Conservation (phyloP, 768 basidiomycete species). For the Mycena polygramma region DNA sequence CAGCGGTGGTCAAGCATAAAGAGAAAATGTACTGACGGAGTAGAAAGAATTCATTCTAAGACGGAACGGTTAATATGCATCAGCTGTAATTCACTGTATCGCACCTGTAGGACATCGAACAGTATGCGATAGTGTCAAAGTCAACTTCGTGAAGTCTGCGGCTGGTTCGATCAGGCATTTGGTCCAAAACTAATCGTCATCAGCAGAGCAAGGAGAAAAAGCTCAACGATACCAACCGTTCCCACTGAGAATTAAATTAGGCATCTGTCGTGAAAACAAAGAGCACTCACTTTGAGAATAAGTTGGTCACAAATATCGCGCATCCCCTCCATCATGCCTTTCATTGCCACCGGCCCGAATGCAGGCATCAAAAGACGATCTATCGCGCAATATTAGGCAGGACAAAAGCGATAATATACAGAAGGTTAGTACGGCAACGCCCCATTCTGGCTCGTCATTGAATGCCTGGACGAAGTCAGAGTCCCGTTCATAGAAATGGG, state of each 20-base stretch:
- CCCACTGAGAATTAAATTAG: slow-evolving; percentile 16
- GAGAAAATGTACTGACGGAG: slow-evolving; percentile 14
- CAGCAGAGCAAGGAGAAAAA: background rate
- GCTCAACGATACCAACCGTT: background rate
- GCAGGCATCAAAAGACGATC: slow-evolving; percentile 33
- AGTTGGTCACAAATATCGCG: slow-evolving; percentile 59
- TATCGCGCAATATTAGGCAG: background rate
- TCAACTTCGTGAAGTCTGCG: slow-evolving; percentile 61
- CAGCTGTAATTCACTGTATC: slow-evolving; percentile 3
- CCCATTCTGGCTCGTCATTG: slow-evolving; percentile 19
- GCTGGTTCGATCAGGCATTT: slow-evolving; percentile 54
- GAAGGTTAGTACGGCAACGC: slow-evolving; percentile 19
- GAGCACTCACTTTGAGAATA: slow-evolving; percentile 51
- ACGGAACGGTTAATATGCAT: background rate
- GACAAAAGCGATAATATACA: background rate
- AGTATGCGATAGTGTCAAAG: slow-evolving; percentile 61
- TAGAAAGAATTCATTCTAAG: slow-evolving; percentile 62
- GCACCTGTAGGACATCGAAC: slow-evolving; percentile 57
- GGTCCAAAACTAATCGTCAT: slow-evolving; percentile 54
- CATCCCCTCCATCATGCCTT: slow-evolving; percentile 63
- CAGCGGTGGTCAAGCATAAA: background rate
- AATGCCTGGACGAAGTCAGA: background rate
- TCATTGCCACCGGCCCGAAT: slow-evolving; percentile 26
- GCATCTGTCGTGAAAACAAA: background rate
- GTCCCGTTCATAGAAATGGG: background rate